Conservation (phyloP, 352 stramenopile genomes). For the Chrysophaeum taylorii region DNA sequence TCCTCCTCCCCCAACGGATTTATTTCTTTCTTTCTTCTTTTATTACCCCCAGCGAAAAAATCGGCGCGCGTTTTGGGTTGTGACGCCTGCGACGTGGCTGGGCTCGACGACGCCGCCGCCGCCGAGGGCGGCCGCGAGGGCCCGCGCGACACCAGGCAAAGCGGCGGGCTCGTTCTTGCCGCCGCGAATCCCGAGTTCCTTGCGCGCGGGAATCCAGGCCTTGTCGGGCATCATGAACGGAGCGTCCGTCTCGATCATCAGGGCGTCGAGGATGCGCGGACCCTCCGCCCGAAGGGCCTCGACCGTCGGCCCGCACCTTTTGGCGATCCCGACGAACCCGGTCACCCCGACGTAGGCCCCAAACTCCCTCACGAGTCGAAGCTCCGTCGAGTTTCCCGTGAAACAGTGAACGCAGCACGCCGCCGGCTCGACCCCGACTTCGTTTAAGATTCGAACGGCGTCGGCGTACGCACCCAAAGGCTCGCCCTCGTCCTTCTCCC, state of each 20-base stretch:
- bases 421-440: constrained; percentile 38
- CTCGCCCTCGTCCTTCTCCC: constrained; percentile 19
- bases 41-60: too few species aligned
- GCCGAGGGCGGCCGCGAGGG: constrained; percentile 13
- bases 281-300: constrained; percentile 19
- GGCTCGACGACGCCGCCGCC: too few species aligned
- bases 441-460: constrained; percentile 46
- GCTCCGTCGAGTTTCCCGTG: constrained; percentile 49
- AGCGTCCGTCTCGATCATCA: constrained; percentile 68
- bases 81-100: too few species aligned
- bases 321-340: constrained; percentile 59
- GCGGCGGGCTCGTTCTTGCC: constrained; percentile 20
- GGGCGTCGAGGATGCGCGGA: constrained; percentile 49
- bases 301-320: constrained; percentile 27
- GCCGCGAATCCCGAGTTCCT: constrained; percentile 8
- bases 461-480: constrained; percentile 43
- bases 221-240: constrained; percentile 64
- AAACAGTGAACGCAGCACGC: constrained; percentile 67
- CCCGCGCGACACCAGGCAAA: constrained; percentile 15
- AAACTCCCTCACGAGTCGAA: constrained; percentile 45
- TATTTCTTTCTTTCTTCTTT: too few species aligned
- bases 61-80: too few species aligned
- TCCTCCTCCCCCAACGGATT: too few species aligned
- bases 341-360: constrained; percentile 68
- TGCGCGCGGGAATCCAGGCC: constrained; percentile 12